Conservation (phyloP, 176 grass and related monocot genomes). For the Aegilops tauschii region DNA sequence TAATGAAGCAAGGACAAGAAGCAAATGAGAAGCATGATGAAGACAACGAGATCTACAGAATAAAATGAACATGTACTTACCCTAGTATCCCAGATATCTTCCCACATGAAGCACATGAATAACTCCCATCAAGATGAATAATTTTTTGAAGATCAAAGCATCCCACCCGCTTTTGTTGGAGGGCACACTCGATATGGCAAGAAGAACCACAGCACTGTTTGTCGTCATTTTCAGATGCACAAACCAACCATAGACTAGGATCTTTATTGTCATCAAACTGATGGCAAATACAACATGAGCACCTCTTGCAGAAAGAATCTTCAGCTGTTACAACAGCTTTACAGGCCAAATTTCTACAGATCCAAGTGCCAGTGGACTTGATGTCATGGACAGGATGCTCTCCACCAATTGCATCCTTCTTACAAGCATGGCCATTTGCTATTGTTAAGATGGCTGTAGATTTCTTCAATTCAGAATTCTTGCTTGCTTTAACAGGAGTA, state of each 20-base stretch:
- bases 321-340: slow-evolving; percentile 72
- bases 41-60: background rate
- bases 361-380: slow-evolving; percentile 57
- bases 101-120: slow-evolving; percentile 89
- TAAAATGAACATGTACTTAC: slow-evolving; percentile 40
- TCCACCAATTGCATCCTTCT: slow-evolving; percentile 36
- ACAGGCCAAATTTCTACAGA: slow-evolving; percentile 98
- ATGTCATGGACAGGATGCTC: slow-evolving; percentile 34
- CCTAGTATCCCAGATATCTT: slow-evolving; percentile 92
- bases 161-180: slow-evolving; percentile 67
- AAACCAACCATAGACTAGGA: slow-evolving; percentile 95
- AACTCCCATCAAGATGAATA: slow-evolving; percentile 92
- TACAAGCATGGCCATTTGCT: slow-evolving; percentile 35
- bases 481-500: slow-evolving; percentile 56
- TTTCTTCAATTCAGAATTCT: slow-evolving; percentile 63
- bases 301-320: slow-evolving; percentile 96
- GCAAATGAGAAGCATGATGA: background rate
- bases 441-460: slow-evolving; percentile 44
- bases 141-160: slow-evolving; percentile 65
- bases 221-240: slow-evolving; percentile 73
- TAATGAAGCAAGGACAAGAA: background rate
- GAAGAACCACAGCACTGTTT: slow-evolving; percentile 88
- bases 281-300: slow-evolving; percentile 96
- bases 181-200: slow-evolving; percentile 93
- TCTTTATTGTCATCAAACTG: slow-evolving; percentile 99